Base-by-base conservation (phyloP, 1,139 yeast genomes). In the Taphrina wiesneri region DNA sequence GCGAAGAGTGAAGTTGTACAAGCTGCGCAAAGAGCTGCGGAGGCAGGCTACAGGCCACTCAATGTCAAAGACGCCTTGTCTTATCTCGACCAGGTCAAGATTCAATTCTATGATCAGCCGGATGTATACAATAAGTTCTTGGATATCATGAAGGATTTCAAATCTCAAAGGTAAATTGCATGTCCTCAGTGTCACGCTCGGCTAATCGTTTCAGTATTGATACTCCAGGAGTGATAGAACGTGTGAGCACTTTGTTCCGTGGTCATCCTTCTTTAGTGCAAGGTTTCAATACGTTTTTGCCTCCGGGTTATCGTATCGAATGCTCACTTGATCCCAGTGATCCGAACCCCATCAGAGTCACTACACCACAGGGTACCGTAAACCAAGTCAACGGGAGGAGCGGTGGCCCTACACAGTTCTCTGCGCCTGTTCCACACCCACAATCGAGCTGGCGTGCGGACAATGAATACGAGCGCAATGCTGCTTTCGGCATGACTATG, bases 101-200 rank as follows among this genome's bases (percentile, higher is more conserved):
- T 88, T 66, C 98, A 92, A 76, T 93, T 93, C 77, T 88, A 85
- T 76, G 84, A 86, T 71, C 96, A 93, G 77, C 96, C 98, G 0
- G 97, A 92, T 74, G 97, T 95, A 62, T 93, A 95, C 80, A 95
- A 93, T 76, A 92, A 90, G 75, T 93, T 93, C 74, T 82, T 93
- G 74, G 99, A 95, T 75, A 93, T 93, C 70, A 93, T 93, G 99
- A 93, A 93, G 78, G 99, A 95, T 75, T 95, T 95, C 80, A 93
- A 95, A 79, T 88, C 96, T 60, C 97, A 92, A 78, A 85, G 85
- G 80, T 83, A 77, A 70, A n/a, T n/a, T n/a, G 84, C 80, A 66
- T 68, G 5, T 26, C 15, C n/a, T 11, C 28, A 19, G 52, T 60
- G 28, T 57, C 28, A 13, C 13, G 28, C 39, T n/a, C 25, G 5